phyloP scores from a whole-genome alignment of 306 rosid species.

The Cicer yamashitae region DNA sequence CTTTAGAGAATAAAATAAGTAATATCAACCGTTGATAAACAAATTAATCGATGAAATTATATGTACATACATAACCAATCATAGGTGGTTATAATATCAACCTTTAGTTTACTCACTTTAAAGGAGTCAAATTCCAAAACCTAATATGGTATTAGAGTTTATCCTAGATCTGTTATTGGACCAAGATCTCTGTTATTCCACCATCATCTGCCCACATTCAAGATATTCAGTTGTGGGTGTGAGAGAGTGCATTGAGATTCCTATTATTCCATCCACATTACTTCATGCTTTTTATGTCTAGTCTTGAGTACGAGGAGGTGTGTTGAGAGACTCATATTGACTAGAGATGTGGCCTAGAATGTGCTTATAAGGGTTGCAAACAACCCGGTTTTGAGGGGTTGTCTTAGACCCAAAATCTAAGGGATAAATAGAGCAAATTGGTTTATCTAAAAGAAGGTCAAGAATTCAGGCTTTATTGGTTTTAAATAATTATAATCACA shows the following conservation, averaged over 20 bases:
- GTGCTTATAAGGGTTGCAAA: background rate
- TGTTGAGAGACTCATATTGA: background rate
- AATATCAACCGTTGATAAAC: no score
- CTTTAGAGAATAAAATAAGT: no score
- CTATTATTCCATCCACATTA: slow-evolving; percentile 3
- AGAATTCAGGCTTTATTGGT: background rate
- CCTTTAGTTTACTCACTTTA: no score
- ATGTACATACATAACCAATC: no score
- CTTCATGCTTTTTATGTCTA: background rate
- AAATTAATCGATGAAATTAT: no score
- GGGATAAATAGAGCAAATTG: slow-evolving; percentile 27
- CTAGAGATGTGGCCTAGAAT: background rate
- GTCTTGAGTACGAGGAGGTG: background rate
- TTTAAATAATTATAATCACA: slow-evolving; percentile 20
- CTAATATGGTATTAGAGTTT: background rate
- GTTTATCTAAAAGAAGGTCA: slow-evolving; percentile 24
- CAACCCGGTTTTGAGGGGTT: background rate
- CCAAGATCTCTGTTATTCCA: background rate
- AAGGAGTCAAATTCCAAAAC: background rate
- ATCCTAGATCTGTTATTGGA: background rate
- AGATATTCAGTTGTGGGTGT: background rate
- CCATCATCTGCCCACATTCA: background rate
- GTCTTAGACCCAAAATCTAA: background rate
- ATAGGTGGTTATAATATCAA: no score
- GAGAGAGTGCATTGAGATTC: background rate